Evolutionary conservation across 768 basidiomycete species (phyloP), one percentile per base, ranked within the genome.

Genomic region (Lepiota venenata): DNA sequence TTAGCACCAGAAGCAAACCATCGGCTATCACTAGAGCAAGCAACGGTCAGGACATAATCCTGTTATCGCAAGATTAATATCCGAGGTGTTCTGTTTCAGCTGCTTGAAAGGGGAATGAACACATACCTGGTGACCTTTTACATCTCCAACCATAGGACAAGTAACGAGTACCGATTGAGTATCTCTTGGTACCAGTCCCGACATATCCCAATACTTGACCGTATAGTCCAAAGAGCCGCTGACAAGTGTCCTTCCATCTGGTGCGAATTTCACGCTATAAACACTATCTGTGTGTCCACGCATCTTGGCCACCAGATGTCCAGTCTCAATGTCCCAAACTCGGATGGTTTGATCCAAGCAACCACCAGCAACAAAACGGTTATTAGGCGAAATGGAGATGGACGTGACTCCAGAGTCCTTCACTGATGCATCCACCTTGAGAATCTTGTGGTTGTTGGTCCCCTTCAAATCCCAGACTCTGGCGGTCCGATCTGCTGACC

Each of bases 1-100:
- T 98, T 98, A 3, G 80, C 80, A 1, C 97, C 96, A 10, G 92
- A 94, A 10, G 97, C 95, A 61, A 98, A 88, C 91, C 93, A 83
- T 60, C 91, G 84, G 3, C 91, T 92, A 69, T 98, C 95, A 58
- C 93, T 88, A 43, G 91, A 93, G 45, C 94, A 91, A 14, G 69
- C 77, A n/a, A 82, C 79, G n/a, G 74, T 74, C 43, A 82, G 64
- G 35, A 82, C 80, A 60, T 80, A 80, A 60, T 80, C 77, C 72
- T 96, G 18, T 40, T 18, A n/a, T 45, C 27, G 22, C 10, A 21
- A 36, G 37, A 25, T 35, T 18, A 47, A 20, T 27, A 22, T 11
- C 20, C 6, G 4, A 12, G 5, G 5, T 5, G 25, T 25, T 2
- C 25, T 2, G 25, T 25, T 2, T 5, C 25, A 5, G 5, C 5